phyloP scores from a whole-genome alignment of 257 asterid species.

The Ballota nigra region DNA sequence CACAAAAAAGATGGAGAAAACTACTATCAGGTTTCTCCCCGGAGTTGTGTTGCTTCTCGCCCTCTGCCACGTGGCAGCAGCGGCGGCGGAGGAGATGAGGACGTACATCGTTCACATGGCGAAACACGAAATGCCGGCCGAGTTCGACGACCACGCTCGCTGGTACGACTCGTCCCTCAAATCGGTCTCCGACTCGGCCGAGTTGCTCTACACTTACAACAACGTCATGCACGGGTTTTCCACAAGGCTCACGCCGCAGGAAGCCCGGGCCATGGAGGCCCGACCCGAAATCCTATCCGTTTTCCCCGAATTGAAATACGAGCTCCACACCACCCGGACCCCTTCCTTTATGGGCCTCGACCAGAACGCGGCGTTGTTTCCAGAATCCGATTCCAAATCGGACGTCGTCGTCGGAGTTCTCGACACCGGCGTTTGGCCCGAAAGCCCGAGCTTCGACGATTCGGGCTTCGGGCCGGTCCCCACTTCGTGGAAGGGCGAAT shows the following conservation, averaged over 20 bases:
- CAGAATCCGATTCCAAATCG: conserved; percentile 46
- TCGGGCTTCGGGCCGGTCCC: conserved; percentile 70
- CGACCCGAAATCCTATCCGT: conserved; percentile 67
- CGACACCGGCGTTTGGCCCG: conserved; percentile 97
- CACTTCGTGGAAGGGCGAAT: conserved; percentile 69
- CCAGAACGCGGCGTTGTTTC: conserved; percentile 56
- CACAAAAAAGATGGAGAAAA: conserved; percentile 28
- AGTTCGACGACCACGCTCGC: conserved; percentile 47
- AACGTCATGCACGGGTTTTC: conserved; percentile 74
- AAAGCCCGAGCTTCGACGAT: conserved; percentile 77
- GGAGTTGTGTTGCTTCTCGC: conserved; percentile 23
- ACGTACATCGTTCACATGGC: conserved; percentile 90
- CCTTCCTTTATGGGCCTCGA: conserved; percentile 77
- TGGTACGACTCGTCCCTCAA: conserved; percentile 81
- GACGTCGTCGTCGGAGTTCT: conserved; percentile 74
- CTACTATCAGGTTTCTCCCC: neutral
- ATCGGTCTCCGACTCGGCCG: conserved; percentile 69
- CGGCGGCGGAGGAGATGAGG: conserved; percentile 27
- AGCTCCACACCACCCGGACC: conserved; percentile 90
- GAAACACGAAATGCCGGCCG: conserved; percentile 64
- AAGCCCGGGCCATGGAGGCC: conserved; percentile 46
- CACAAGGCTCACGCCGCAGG: conserved; percentile 48
- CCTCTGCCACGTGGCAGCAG: conserved; percentile 22
- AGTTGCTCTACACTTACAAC: conserved; percentile 66
- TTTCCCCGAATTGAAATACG: conserved; percentile 55